phyloP scores from a whole-genome alignment of 352 stramenopile genomes.

The Elongisporangium prolatum region DNA sequence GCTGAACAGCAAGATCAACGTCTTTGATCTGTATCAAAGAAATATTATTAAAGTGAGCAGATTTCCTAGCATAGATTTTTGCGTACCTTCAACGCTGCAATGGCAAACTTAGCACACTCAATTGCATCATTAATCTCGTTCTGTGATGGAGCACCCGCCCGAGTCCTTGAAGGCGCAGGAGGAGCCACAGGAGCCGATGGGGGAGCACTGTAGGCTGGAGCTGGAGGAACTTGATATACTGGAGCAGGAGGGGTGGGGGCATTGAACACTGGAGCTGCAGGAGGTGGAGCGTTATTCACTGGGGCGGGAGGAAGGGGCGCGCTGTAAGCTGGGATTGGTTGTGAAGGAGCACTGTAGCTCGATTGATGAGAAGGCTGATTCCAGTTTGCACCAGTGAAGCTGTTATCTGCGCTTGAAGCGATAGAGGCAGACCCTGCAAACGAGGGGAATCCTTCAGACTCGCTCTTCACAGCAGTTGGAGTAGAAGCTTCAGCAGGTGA shows the following conservation, averaged over 20 bases:
- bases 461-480: constrained; percentile 8
- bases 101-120: constrained; percentile 78
- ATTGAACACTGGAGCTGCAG: not conserved
- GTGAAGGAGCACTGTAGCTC: constrained; percentile 2
- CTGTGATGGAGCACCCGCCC: constrained; percentile 41
- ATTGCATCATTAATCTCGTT: constrained; percentile 81
- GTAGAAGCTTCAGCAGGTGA: constrained; percentile 1
- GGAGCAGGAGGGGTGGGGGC: not conserved
- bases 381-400: constrained; percentile 9
- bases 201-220: constrained; percentile 1
- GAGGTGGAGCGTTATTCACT: not conserved
- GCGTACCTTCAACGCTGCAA: constrained; percentile 72
- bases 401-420: constrained; percentile 23
- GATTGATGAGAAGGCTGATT: constrained; percentile 1
- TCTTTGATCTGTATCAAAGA: constrained; percentile 55
- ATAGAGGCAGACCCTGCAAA: constrained; percentile 39
- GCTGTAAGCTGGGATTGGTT: not conserved
- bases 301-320: not conserved
- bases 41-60: not conserved
- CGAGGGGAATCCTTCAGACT: constrained; percentile 31
- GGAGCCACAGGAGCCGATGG: constrained; percentile 3
- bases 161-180: constrained; percentile 16
- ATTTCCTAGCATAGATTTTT: not conserved
- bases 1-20: constrained; percentile 69
- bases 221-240: not conserved